These are phyloP conservation scores for Phoma herbarum DNA, from an alignment of 2,329 filamentous ascomycete species.

Conservation along the genomic window DNA sequence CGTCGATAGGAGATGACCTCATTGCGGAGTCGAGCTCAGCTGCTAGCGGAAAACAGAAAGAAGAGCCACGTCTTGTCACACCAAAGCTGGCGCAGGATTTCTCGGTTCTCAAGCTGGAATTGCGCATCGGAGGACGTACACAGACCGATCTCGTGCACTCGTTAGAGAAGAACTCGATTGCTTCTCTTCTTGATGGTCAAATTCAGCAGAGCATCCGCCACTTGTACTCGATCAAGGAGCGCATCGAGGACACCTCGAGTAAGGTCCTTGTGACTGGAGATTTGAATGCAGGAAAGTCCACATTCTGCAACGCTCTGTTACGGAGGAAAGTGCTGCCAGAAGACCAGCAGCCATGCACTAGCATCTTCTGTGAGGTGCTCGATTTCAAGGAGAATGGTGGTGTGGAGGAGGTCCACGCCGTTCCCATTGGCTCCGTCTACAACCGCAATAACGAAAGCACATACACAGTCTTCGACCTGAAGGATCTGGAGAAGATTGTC, in stretches of 20 bases:
- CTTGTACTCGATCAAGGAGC: constrained; percentile 82
- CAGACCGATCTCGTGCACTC: constrained; percentile 95
- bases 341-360: constrained; percentile 97
- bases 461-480: constrained; percentile 83
- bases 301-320: constrained; percentile 96
- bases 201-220: constrained; percentile 94
- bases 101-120: constrained; percentile 90
- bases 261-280: constrained; percentile 97
- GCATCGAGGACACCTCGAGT: constrained; percentile 96
- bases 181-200: constrained; percentile 89
- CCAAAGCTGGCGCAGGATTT: constrained; percentile 96
- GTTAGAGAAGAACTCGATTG: constrained; percentile 89
- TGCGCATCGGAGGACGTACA: constrained; percentile 86
- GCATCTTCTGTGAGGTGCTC: constrained; percentile 97
- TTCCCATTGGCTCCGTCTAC: constrained; percentile 82
- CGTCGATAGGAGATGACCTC: constrained; percentile 67
- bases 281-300: constrained; percentile 96
- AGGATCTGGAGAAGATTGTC: constrained; percentile 86
- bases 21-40: constrained; percentile 77
- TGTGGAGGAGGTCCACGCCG: constrained; percentile 93
- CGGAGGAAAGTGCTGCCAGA: constrained; percentile 92
- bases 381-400: constrained; percentile 91
- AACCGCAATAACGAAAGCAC: constrained; percentile 92
- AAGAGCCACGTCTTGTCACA: constrained; percentile 85
- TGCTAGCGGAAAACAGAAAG: constrained; percentile 66